phyloP scores from a whole-genome alignment of 2,329 filamentous ascomycete genomes.

The Colletotrichum orchidophilum region DNA sequence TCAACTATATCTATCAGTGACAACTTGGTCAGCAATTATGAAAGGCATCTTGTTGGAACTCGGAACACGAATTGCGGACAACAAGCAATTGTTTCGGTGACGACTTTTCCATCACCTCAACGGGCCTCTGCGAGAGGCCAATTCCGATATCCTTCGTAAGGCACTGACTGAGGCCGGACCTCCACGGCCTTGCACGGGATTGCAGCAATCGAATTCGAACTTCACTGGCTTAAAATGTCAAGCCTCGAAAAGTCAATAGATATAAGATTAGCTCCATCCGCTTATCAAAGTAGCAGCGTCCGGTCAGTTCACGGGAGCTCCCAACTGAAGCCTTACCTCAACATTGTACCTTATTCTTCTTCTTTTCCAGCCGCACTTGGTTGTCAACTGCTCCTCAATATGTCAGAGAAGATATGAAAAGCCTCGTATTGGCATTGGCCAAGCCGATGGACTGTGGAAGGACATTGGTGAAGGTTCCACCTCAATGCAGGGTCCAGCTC shows the following conservation, averaged over 20 bases:
- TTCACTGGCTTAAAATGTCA: background rate
- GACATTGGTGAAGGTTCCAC: slow-evolving; percentile 1
- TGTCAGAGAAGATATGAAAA: slow-evolving; percentile 2
- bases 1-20: background rate
- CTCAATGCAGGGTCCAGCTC: slow-evolving; percentile 8
- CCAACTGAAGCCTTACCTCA: background rate
- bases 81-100: background rate
- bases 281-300: background rate
- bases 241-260: background rate
- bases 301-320: background rate
- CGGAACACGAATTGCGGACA: background rate
- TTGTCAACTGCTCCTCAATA: background rate
- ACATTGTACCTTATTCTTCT: background rate
- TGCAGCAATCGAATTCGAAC: background rate
- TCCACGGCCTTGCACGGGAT: background rate
- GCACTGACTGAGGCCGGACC: background rate
- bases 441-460: background rate
- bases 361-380: background rate
- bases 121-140: background rate
- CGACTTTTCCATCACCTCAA: background rate
- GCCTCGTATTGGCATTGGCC: background rate
- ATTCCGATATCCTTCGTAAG: background rate
- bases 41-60: too few species aligned
- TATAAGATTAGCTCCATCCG: background rate
- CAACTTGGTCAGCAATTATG: background rate